Conservation (phyloP, 306 rosid genomes). For the Alnus glutinosa region DNA sequence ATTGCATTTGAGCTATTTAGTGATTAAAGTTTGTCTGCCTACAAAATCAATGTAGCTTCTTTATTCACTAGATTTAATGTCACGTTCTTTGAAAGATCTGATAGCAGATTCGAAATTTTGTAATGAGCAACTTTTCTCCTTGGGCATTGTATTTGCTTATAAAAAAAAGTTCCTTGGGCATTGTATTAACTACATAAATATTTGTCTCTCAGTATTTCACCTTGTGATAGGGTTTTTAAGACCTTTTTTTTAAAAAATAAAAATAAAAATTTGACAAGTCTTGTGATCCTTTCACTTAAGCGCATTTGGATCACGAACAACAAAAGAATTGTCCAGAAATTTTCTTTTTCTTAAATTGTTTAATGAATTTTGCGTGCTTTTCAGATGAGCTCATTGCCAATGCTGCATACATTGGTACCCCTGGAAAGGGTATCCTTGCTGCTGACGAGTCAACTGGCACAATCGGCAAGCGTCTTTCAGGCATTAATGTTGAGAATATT, state of each 20-base stretch:
- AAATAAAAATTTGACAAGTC: no score
- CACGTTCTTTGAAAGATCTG: no score
- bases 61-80: background rate
- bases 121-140: background rate
- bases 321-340: no score
- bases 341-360: no score
- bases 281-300: no score
- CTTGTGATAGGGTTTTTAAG: background rate
- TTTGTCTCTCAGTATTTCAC: background rate
- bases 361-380: background rate
- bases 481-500: constrained; percentile 75
- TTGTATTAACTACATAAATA: background rate
- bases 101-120: background rate
- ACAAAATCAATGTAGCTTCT: background rate
- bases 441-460: constrained; percentile 98
- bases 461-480: constrained; percentile 81
- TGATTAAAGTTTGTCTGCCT: background rate
- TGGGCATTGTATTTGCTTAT: background rate
- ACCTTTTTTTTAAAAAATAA: no score
- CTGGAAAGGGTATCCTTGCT: constrained; percentile 98
- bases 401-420: constrained; percentile 87
- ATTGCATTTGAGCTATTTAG: background rate
- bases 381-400: constrained; percentile 87
- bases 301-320: no score
- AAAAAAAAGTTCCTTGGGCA: background rate